These are phyloP conservation scores for Cerioporus squamosus DNA, from an alignment of 1,284 basidiomycete genomes.

Conservation along the genomic window DNA sequence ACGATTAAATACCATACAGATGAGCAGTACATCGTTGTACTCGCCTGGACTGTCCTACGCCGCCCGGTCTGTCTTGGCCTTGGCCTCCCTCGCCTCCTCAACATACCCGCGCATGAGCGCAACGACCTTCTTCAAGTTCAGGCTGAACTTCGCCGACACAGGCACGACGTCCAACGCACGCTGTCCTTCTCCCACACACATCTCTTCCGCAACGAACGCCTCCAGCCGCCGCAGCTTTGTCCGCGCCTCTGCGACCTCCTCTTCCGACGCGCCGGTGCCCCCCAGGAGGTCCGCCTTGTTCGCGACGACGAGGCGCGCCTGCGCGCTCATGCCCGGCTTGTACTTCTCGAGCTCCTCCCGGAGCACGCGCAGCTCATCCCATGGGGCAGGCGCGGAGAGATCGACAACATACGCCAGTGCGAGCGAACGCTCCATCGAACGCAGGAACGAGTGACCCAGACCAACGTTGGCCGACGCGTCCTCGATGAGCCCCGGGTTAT, in stretches of 20 bases:
- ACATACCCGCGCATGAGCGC: conserved; percentile 69
- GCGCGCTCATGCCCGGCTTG: conserved; percentile 75
- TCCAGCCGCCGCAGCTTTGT: conserved; percentile 61
- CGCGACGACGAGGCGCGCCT: conserved; percentile 83
- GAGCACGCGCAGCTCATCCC: conserved; percentile 76
- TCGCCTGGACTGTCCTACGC: too few species aligned
- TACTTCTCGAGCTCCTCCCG: conserved; percentile 87
- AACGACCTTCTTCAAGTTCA: conserved; percentile 76
- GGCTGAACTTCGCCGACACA: conserved; percentile 80
- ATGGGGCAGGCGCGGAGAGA: conserved; percentile 72
- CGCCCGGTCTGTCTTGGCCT: too few species aligned
- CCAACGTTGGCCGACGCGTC: conserved; percentile 89
- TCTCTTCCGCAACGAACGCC: conserved; percentile 54
- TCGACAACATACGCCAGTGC: conserved; percentile 95
- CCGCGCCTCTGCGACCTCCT: conserved; percentile 57
- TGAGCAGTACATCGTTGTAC: too few species aligned
- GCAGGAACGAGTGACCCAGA: conserved; percentile 92
- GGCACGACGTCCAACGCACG: conserved; percentile 69
- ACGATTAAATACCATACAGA: too few species aligned
- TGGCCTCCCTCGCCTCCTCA: conserved; percentile 42
- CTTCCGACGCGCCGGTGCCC: conserved; percentile 38
- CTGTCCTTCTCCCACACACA: conserved; percentile 39
- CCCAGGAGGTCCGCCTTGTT: conserved; percentile 92
- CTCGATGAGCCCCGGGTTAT: conserved; percentile 93
- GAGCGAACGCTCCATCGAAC: conserved; percentile 91